Conservation (phyloP, 2,329 filamentous ascomycete species). For the Trichoderma afroharzianum region DNA sequence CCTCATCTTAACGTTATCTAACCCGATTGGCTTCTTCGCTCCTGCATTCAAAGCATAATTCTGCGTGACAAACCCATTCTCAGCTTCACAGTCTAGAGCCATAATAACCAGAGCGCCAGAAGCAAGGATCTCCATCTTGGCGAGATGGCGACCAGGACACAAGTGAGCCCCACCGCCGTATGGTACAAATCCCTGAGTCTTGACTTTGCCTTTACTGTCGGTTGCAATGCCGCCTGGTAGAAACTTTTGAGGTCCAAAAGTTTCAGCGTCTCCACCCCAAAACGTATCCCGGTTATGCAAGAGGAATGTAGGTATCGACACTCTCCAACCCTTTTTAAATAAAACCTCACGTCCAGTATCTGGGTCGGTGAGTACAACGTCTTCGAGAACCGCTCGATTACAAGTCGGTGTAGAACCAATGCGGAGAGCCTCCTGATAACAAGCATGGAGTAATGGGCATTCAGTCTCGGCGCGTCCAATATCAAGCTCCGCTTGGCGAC, state of each 20-base stretch:
- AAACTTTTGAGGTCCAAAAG: neutral
- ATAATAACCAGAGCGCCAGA: neutral
- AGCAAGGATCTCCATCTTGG: conserved; percentile 3
- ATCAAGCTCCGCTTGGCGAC: neutral
- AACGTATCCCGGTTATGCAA: neutral
- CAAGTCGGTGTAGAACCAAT: neutral
- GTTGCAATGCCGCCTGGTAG: neutral
- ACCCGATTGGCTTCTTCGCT: neutral
- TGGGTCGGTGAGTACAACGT: neutral
- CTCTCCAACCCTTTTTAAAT: neutral
- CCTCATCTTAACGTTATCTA: neutral
- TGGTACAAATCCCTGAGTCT: neutral
- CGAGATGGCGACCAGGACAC: conserved; percentile 3
- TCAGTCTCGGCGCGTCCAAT: neutral
- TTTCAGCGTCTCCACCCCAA: neutral
- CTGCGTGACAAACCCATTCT: neutral
- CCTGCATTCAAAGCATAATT: neutral
- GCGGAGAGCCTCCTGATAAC: conserved; percentile 3
- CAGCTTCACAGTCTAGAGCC: neutral
- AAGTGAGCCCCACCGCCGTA: conserved; percentile 4
- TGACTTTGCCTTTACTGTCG: neutral
- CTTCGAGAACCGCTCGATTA: conserved; percentile 6
- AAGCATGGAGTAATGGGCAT: neutral
- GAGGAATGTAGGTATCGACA: conserved; percentile 1
- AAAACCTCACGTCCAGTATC: neutral